These are phyloP conservation scores for Marasmius oreades DNA, from an alignment of 1,284 basidiomycete genomes.

Conservation along the genomic window DNA sequence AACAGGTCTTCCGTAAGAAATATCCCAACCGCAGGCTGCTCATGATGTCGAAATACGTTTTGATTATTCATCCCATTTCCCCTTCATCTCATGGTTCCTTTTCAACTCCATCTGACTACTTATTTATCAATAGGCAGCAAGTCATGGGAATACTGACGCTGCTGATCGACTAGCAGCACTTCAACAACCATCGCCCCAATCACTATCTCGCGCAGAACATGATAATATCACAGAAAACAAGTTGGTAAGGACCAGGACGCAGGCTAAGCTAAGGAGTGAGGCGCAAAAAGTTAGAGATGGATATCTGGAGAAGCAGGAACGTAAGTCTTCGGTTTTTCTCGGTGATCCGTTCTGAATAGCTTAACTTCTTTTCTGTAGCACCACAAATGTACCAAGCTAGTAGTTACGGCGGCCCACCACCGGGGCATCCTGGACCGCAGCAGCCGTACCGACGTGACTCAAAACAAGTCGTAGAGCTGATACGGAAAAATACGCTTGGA, in stretches of 20 bases:
- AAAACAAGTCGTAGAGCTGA: constrained; percentile 11
- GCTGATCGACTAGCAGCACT: constrained; percentile 71
- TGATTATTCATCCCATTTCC: background rate
- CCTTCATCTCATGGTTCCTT: background rate
- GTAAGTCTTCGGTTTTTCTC: constrained; percentile 12
- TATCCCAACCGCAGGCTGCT: no score
- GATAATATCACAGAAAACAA: constrained; percentile 75
- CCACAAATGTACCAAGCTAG: constrained; percentile 5
- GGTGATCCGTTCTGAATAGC: background rate
- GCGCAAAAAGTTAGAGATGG: constrained; percentile 22
- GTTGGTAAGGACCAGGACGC: constrained; percentile 80
- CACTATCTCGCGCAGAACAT: constrained; percentile 78
- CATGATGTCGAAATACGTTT: no score
- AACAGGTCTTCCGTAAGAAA: no score
- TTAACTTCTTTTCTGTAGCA: constrained; percentile 7
- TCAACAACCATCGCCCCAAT: constrained; percentile 49
- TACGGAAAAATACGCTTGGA: constrained; percentile 11
- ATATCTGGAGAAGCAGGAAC: constrained; percentile 7
- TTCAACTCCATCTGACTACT: background rate
- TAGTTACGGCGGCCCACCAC: background rate
- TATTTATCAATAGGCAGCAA: constrained; percentile 49
- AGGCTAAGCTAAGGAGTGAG: constrained; percentile 72
- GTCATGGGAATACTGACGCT: constrained; percentile 84
- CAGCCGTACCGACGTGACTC: constrained; percentile 3
- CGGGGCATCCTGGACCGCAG: background rate